Evolutionary conservation across 805 yeast genomes (phyloP).

Genomic region (Candida dajiaensis): DNA sequence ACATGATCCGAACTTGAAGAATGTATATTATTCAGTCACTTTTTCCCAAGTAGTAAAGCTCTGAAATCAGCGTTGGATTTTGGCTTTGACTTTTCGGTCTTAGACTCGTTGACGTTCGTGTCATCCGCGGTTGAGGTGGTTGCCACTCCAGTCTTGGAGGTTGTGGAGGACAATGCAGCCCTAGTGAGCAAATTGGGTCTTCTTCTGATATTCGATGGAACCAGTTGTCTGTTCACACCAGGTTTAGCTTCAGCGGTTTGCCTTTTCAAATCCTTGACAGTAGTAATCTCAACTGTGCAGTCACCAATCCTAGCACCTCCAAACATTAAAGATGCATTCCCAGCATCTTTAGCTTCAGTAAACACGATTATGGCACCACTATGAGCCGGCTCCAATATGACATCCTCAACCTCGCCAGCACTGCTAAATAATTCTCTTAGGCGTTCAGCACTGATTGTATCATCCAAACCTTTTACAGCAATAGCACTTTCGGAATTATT

Average conservation of each 20-base stretch:
- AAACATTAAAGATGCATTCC: constrained; percentile 41
- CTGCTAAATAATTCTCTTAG: constrained; percentile 26
- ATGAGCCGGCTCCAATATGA: constrained; percentile 40
- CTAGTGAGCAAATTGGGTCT: neutral
- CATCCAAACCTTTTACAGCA: constrained; percentile 26
- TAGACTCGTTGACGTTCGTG: neutral
- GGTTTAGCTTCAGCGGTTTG: neutral
- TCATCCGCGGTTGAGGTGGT: too few species aligned
- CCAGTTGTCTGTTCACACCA: neutral
- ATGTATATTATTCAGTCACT: constrained; percentile 2
- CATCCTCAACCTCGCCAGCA: constrained; percentile 33
- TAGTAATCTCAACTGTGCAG: constrained; percentile 27
- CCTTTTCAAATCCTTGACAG: constrained; percentile 27
- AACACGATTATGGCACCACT: constrained; percentile 48
- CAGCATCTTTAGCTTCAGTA: constrained; percentile 37
- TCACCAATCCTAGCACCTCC: constrained; percentile 35
- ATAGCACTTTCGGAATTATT: constrained; percentile 18
- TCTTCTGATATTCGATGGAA: constrained; percentile 11
- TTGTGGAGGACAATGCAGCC: neutral
- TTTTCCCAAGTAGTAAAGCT: constrained; percentile 17
- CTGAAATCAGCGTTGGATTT: constrained; percentile 23
- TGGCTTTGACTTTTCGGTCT: neutral
- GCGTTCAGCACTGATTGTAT: constrained; percentile 33
- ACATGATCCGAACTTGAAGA: neutral
- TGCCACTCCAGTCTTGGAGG: neutral